Evolutionary conservation across 768 basidiomycete species (phyloP).

Genomic region (Leccinum longicurvipes): DNA sequence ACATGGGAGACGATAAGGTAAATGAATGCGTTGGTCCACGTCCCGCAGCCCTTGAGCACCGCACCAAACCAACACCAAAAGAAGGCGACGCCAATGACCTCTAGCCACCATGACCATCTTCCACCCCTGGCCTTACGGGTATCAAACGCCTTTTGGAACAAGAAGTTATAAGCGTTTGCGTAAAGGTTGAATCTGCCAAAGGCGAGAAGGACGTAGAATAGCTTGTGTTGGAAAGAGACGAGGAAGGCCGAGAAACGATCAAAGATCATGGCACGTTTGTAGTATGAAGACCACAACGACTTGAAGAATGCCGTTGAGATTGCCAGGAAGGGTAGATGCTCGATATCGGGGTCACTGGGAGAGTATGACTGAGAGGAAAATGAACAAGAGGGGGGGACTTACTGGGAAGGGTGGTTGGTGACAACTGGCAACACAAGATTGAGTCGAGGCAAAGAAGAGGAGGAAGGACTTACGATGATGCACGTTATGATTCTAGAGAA

Average conservation of each 20-base stretch:
- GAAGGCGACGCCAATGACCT: constrained; percentile 69
- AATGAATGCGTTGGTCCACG: constrained; percentile 62
- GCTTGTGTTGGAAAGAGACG: constrained; percentile 79
- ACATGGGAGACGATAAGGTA: constrained; percentile 86
- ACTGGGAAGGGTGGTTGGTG: constrained; percentile 97
- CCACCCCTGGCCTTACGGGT: constrained; percentile 63
- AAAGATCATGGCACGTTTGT: constrained; percentile 81
- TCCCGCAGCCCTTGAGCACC: constrained; percentile 67
- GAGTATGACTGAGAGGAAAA: constrained; percentile 7
- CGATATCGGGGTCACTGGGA: constrained; percentile 75
- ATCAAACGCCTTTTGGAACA: constrained; percentile 64
- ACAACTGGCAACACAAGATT: constrained; percentile 56
- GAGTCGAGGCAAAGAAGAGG: not conserved
- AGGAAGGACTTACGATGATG: constrained; percentile 75
- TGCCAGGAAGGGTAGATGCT: constrained; percentile 92
- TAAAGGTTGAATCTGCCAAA: constrained; percentile 96
- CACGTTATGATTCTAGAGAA: constrained; percentile 80
- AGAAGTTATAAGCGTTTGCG: constrained; percentile 75
- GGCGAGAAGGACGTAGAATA: constrained; percentile 89
- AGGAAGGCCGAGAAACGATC: constrained; percentile 65
- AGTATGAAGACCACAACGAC: constrained; percentile 90
- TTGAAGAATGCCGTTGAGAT: constrained; percentile 85
- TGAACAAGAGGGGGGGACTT: constrained; percentile 27
- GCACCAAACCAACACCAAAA: constrained; percentile 89
- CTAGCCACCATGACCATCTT: constrained; percentile 74